Conservation (phyloP, 208 protist species). For the Leptomonas pyrrhocoris region DNA sequence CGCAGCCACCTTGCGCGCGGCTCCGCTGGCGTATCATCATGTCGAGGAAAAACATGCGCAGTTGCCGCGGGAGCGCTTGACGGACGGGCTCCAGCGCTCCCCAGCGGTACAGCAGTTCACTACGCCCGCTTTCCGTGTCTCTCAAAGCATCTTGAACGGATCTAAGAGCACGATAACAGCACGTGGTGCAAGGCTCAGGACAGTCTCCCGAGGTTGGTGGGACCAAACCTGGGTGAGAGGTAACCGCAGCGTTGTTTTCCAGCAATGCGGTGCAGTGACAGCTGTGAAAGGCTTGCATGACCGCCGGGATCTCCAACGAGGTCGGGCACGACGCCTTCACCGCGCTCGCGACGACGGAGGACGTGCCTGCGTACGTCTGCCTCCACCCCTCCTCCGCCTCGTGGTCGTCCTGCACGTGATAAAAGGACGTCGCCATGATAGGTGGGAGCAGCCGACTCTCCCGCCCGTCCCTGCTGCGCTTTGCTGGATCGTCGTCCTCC, state of each 20-base stretch:
- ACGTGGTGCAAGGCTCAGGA: conserved; percentile 22
- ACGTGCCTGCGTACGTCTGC: conserved; percentile 14
- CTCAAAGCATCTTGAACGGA: neutral
- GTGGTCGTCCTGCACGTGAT: conserved; percentile 17
- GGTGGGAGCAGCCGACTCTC: conserved; percentile 21
- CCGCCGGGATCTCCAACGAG: neutral
- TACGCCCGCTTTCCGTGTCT: neutral
- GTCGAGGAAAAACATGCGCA: conserved; percentile 34
- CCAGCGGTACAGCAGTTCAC: conserved; percentile 18
- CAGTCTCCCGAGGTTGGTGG: no score
- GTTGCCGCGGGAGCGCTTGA: conserved; percentile 23
- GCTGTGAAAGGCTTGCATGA: conserved; percentile 11
- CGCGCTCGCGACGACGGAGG: neutral
- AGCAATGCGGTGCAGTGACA: conserved; percentile 13
- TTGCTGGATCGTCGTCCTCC: neutral
- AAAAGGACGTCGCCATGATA: conserved; percentile 20
- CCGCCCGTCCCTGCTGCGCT: neutral
- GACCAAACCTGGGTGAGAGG: no score
- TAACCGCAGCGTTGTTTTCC: neutral
- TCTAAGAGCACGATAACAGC: conserved; percentile 17
- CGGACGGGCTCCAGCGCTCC: conserved; percentile 10
- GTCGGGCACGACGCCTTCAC: neutral
- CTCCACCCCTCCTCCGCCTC: conserved; percentile 14
- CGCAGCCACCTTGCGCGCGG: conserved; percentile 22
- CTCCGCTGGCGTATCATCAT: conserved; percentile 33